Percentiles rank a stretch among this genome's conserved stretches.
These are phyloP conservation scores for Apostasia ramifera DNA, from an alignment of 106 monocot genomes.

Conservation along the genomic window DNA sequence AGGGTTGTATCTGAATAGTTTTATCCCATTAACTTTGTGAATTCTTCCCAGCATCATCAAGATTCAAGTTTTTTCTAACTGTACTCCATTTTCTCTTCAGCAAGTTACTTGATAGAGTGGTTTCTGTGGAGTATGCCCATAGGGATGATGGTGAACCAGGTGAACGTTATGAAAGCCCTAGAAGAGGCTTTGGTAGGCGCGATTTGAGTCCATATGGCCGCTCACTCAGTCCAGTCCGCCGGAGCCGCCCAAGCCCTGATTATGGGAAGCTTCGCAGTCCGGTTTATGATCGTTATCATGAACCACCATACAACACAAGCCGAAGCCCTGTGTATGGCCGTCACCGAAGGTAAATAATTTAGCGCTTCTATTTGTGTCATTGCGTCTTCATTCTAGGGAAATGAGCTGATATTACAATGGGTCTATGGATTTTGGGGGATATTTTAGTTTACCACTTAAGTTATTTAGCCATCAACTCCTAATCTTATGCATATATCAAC, in stretches of 20 bases:
- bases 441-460: not conserved
- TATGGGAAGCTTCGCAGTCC: slow-evolving; percentile 47
- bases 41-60: not conserved
- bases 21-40: not conserved
- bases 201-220: slow-evolving; percentile 54
- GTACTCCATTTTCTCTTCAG: slow-evolving; percentile 28
- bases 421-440: not conserved
- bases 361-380: not conserved
- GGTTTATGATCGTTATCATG: slow-evolving; percentile 33
- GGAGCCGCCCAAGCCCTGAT: slow-evolving; percentile 51
- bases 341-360: slow-evolving; percentile 39
- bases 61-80: slow-evolving; percentile 1
- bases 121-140: slow-evolving; percentile 90
- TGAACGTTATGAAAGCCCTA: slow-evolving; percentile 47
- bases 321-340: slow-evolving; percentile 58
- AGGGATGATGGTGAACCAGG: slow-evolving; percentile 84
- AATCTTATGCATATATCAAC: too few relatives aligned
- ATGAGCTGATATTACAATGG: not conserved
- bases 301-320: slow-evolving; percentile 30
- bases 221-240: slow-evolving; percentile 50
- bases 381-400: not conserved
- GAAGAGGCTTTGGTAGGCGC: slow-evolving; percentile 43
- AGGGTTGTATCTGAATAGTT: not conserved
- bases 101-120: slow-evolving; percentile 81
- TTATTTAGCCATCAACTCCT: not conserved